Conservation (phyloP, 495 filamentous ascomycete genomes). For the Oidiodendron maius region DNA sequence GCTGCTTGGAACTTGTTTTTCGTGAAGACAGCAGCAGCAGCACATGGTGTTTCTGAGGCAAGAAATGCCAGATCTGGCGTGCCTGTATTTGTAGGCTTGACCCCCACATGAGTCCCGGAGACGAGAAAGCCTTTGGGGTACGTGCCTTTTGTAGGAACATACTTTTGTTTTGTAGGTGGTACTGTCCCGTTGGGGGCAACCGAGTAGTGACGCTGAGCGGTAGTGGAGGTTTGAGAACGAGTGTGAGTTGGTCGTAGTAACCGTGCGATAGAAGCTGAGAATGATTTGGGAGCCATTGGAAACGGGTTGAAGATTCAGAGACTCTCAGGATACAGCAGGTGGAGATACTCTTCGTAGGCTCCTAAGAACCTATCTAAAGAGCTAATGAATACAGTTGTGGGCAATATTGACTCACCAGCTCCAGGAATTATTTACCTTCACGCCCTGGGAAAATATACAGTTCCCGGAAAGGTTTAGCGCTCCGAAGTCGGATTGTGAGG, state of each 20-base stretch:
- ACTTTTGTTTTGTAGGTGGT: constrained; percentile 74
- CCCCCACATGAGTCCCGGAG: constrained; percentile 83
- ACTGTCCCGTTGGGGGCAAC: constrained; percentile 55
- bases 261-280: constrained; percentile 2
- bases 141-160: constrained; percentile 76
- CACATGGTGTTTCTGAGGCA: constrained; percentile 78
- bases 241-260: constrained; percentile 13
- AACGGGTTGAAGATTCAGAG: background rate
- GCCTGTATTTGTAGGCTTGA: constrained; percentile 85
- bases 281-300: constrained; percentile 20
- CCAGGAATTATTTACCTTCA: too few relatives aligned
- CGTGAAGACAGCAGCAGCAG: constrained; percentile 93
- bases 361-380: background rate
- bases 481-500: background rate
- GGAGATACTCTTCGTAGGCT: too few relatives aligned
- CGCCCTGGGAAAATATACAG: too few relatives aligned
- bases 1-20: constrained; percentile 98
- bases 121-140: constrained; percentile 89
- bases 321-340: background rate
- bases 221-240: background rate
- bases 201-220: constrained; percentile 40
- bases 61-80: constrained; percentile 88
- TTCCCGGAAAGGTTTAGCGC: background rate
- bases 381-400: too few relatives aligned
- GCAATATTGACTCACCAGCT: too few relatives aligned